Conservation (phyloP, 2,329 filamentous ascomycete species). For the Ophiosphaerella korrae region DNA sequence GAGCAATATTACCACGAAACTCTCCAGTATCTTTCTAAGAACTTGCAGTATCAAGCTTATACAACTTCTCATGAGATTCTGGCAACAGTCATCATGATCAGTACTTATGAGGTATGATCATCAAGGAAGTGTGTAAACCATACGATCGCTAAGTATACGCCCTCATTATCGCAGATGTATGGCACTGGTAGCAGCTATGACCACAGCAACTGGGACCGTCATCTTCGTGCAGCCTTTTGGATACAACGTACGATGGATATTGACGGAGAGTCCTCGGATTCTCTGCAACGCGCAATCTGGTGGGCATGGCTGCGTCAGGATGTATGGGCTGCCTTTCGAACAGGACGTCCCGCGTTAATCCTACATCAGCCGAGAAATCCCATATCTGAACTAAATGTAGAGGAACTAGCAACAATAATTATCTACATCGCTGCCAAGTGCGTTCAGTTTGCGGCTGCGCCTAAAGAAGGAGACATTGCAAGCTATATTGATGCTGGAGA, state of each 20-base stretch:
- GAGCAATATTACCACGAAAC: constrained; percentile 66
- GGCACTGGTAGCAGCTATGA: constrained; percentile 54
- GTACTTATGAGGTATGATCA: constrained; percentile 58
- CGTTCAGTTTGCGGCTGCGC: constrained; percentile 62
- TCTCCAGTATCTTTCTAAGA: constrained; percentile 64
- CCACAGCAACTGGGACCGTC: constrained; percentile 62
- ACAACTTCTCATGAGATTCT: constrained; percentile 63
- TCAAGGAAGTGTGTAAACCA: too few relatives aligned
- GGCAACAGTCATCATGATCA: constrained; percentile 64
- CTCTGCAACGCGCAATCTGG: constrained; percentile 64
- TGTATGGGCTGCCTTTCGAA: constrained; percentile 67
- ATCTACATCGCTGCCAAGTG: constrained; percentile 62
- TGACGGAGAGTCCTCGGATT: constrained; percentile 60
- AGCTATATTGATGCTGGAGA: constrained; percentile 52
- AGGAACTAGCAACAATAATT: constrained; percentile 60
- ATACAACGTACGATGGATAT: constrained; percentile 65
- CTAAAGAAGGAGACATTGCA: constrained; percentile 48
- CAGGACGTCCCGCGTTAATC: constrained; percentile 60
- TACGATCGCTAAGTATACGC: too few relatives aligned
- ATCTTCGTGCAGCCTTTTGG: constrained; percentile 69
- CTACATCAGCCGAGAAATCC: constrained; percentile 62
- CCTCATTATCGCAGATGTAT: constrained; percentile 54
- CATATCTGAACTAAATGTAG: constrained; percentile 53
- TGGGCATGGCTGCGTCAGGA: constrained; percentile 71
- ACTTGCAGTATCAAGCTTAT: constrained; percentile 63